Evolutionary conservation across 441 rosid genomes (phyloP), one percentile per base, ranked within the genome.

Genomic region (Capsella rubella): DNA sequence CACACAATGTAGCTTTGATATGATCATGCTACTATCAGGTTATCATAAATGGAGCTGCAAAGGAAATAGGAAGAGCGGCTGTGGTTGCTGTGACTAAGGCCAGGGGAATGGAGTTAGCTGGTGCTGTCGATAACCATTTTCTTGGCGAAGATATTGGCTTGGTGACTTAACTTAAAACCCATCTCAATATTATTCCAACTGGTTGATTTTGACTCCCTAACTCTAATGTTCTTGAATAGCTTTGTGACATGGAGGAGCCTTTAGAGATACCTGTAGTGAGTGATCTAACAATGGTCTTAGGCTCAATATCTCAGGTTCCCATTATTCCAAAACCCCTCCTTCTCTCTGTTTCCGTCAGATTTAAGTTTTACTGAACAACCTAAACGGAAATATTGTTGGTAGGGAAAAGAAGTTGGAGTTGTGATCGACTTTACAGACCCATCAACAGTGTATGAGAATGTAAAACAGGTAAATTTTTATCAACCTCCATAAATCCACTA

Each of bases 31-130:
- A 55, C 3, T 0, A 13, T 72, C 34, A 89, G 97, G 97, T 93
- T 7, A 78, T 89, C 31, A 76, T 93, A 64, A 88, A 89, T 79
- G 97, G 98, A 77, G 97, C 97, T 49, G 91, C 97, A 60, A 91
- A 93, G 83, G 94, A 93, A 72, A 89, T 93, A 71, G 98, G 97
- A 56, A 72, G 92, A 73, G 98, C 98, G 1, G 98, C 97, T 7
- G 92, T 86, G n/a, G 60, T 84, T 61, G 93, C 95, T 63, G 87
- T 92, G 40, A 89, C 87, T 29, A 92, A 80, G 75, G 95, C 97
- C 59, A 81, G 96, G 82, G 98, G 98, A 43, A 86, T 93, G 97
- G 96, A 93, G 80, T 82, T 93, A 14, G 96, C 96, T 45, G 97
- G 97, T 57, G 98, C 97, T 4, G 90, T 93, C 11, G 98, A 93